Evolutionary conservation across 805 yeast species (phyloP).

Genomic region (Kodamaea kakaduensis): DNA sequence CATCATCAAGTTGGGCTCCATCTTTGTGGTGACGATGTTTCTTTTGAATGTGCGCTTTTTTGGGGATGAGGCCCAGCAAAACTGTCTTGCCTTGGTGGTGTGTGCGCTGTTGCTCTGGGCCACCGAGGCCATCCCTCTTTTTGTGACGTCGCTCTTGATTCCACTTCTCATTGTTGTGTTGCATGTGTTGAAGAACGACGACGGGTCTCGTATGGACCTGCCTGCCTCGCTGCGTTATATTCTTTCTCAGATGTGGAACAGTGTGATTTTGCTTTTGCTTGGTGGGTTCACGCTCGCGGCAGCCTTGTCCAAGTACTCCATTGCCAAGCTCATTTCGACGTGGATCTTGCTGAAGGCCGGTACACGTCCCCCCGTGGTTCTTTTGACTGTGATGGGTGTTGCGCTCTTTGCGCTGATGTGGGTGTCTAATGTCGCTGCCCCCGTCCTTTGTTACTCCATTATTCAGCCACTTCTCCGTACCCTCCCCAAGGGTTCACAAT

Average conservation of each 20-base stretch:
- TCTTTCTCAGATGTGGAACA: constrained; percentile 50
- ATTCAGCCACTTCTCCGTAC: constrained; percentile 47
- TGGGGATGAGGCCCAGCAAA: constrained; percentile 32
- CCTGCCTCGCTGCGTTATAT: constrained; percentile 42
- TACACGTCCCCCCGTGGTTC: constrained; percentile 45
- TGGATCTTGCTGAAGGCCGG: constrained; percentile 49
- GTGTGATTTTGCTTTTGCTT: constrained; percentile 46
- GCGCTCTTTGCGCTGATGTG: constrained; percentile 53
- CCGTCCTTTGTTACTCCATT: constrained; percentile 49
- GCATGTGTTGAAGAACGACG: constrained; percentile 58
- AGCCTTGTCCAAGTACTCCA: constrained; percentile 50
- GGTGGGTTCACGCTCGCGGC: constrained; percentile 57
- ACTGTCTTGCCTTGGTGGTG: constrained; percentile 72
- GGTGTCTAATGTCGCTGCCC: constrained; percentile 57
- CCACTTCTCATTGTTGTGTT: constrained; percentile 78
- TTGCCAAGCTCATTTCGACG: constrained; percentile 48
- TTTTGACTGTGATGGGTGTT: constrained; percentile 48
- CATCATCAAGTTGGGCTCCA: constrained; percentile 42
- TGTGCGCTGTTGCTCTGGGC: constrained; percentile 92
- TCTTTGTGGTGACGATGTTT: constrained; percentile 44
- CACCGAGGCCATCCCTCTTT: constrained; percentile 88
- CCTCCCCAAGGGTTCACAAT: constrained; percentile 38
- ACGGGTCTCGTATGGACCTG: constrained; percentile 43
- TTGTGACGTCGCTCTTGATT: constrained; percentile 78
- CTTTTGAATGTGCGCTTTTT: constrained; percentile 26